Evolutionary conservation across 441 rosid species (phyloP).

Genomic region (Mallotus repandus): DNA sequence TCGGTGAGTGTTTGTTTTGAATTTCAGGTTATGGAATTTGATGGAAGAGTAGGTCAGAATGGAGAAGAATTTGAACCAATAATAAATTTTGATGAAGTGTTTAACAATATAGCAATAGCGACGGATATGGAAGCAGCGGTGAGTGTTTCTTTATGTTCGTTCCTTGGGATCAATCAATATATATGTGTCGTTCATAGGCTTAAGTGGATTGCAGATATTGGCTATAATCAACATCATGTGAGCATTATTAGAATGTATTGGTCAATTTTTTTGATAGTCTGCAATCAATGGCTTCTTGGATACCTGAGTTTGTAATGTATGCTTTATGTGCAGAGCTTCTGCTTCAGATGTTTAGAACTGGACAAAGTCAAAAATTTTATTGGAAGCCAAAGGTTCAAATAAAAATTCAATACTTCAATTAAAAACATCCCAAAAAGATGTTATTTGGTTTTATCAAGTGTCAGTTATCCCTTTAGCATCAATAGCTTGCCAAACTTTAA

Average conservation of each 20-base stretch:
- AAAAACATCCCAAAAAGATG: constrained; percentile 56
- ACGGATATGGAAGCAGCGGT: too few relatives aligned
- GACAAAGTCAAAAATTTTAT: constrained; percentile 62
- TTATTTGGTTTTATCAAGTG: constrained; percentile 91
- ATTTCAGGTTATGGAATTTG: too few relatives aligned
- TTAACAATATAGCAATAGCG: too few relatives aligned
- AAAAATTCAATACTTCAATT: constrained; percentile 68
- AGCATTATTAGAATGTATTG: constrained; percentile 21
- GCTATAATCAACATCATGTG: constrained; percentile 60
- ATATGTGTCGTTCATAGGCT: constrained; percentile 59
- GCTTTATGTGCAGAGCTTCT: constrained; percentile 55
- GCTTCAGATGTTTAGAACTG: constrained; percentile 69
- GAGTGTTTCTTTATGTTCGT: constrained; percentile 59
- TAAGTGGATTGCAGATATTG: constrained; percentile 51
- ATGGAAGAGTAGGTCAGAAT: too few relatives aligned
- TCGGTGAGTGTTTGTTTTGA: too few relatives aligned
- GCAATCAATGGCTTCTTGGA: not conserved
- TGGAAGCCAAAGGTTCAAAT: constrained; percentile 66
- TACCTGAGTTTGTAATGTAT: constrained; percentile 6
- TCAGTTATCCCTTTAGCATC: constrained; percentile 92
- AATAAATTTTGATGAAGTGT: too few relatives aligned
- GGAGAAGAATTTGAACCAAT: too few relatives aligned
- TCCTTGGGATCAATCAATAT: constrained; percentile 57
- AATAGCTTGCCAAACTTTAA: too few relatives aligned
- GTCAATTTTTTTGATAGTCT: constrained; percentile 10